These are phyloP conservation scores for Botrytis porri DNA, from an alignment of 2,329 filamentous ascomycete species.

Conservation along the genomic window DNA sequence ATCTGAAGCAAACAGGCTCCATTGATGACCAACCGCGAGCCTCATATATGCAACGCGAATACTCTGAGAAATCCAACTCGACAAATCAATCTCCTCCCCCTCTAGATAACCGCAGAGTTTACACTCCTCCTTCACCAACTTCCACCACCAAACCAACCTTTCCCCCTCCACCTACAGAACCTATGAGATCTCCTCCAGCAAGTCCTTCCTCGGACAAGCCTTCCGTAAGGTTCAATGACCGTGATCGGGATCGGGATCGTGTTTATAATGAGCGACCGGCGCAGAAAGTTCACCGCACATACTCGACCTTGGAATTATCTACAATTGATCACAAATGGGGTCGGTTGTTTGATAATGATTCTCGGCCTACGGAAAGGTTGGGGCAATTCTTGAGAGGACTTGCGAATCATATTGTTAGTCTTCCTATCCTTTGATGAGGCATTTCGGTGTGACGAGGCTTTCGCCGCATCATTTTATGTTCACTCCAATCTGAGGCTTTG, in stretches of 20 bases:
- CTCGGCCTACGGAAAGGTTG: conserved; percentile 64
- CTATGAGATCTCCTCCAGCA: conserved; percentile 34
- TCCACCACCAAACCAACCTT: conserved; percentile 34
- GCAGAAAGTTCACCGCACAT: conserved; percentile 26
- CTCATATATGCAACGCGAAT: conserved; percentile 41
- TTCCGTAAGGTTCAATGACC: conserved; percentile 34
- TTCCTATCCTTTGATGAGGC: neutral
- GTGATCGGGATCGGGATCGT: conserved; percentile 17
- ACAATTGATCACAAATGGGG: conserved; percentile 75
- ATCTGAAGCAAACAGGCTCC: conserved; percentile 38
- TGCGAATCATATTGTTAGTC: conserved; percentile 67
- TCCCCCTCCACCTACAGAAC: conserved; percentile 35
- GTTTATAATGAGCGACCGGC: conserved; percentile 6
- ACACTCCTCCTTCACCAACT: conserved; percentile 54
- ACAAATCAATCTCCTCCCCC: conserved; percentile 48
- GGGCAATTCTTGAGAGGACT: conserved; percentile 71
- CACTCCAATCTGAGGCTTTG: neutral
- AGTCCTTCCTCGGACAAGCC: conserved; percentile 37
- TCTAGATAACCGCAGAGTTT: conserved; percentile 42
- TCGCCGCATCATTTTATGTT: neutral
- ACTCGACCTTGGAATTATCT: conserved; percentile 47
- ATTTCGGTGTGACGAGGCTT: conserved; percentile 1
- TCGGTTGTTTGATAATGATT: conserved; percentile 65
- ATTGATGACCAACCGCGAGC: conserved; percentile 34
- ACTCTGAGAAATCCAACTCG: conserved; percentile 35